phyloP scores from a whole-genome alignment of 331 rosid species.

The Erythrophleum ivorense region DNA sequence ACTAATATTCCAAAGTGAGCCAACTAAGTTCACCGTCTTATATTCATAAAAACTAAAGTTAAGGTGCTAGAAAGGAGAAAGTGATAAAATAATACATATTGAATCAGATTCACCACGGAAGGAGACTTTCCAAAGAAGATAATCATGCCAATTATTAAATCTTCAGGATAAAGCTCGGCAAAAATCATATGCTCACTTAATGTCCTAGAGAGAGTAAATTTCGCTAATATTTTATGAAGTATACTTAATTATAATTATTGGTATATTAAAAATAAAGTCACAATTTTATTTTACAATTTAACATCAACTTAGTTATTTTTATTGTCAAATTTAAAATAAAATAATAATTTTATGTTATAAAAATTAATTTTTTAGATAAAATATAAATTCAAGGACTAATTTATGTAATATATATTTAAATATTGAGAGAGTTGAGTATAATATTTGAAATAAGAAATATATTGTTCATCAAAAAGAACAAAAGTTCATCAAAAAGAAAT shows the following conservation, averaged over 20 bases:
- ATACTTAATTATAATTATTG: neutral
- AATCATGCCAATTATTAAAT: too few relatives aligned
- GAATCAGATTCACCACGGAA: neutral
- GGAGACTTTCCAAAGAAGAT: neutral
- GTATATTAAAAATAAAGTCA: neutral
- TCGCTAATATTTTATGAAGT: neutral
- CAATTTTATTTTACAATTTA: neutral
- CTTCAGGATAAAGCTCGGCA: neutral
- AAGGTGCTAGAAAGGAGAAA: neutral
- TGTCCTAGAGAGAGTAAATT: neutral
- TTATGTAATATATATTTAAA: too few relatives aligned
- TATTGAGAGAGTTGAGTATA: too few relatives aligned
- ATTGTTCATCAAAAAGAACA: too few relatives aligned
- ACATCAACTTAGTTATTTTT: neutral
- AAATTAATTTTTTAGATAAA: too few relatives aligned
- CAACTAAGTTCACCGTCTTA: neutral
- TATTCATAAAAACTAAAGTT: neutral
- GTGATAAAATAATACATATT: conserved; percentile 2
- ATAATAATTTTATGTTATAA: too few relatives aligned
- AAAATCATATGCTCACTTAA: neutral
- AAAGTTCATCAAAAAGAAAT: too few relatives aligned
- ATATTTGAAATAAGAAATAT: neutral
- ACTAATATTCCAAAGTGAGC: neutral
- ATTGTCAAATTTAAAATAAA: neutral
- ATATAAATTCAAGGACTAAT: too few relatives aligned